These are phyloP conservation scores for Apostasia shenzhenica DNA, from an alignment of 106 monocot genomes.

Conservation along the genomic window DNA sequence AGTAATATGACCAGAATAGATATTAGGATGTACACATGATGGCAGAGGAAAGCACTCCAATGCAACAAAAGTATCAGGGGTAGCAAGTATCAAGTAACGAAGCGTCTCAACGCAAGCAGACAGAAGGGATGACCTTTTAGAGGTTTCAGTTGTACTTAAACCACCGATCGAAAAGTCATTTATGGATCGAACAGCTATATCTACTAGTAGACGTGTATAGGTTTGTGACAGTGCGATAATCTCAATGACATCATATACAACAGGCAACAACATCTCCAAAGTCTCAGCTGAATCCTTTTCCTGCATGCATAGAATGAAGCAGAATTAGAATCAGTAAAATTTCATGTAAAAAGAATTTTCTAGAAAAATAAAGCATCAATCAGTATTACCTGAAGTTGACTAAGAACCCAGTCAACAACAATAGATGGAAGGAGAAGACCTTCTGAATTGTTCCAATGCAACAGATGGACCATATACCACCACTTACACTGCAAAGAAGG, in stretches of 20 bases:
- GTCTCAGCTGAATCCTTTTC: conserved; percentile 72
- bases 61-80: conserved; percentile 83
- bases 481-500: conserved; percentile 60
- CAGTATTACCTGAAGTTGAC: conserved; percentile 73
- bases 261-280: conserved; percentile 82
- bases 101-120: conserved; percentile 58
- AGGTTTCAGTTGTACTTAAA: conserved; percentile 15
- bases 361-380: background rate
- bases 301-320: conserved; percentile 30
- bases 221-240: conserved; percentile 66
- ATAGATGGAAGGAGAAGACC: conserved; percentile 72
- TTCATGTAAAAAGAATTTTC: background rate
- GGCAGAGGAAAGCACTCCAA: conserved; percentile 86
- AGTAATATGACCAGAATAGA: conserved; percentile 12
- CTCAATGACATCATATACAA: conserved; percentile 57
- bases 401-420: conserved; percentile 68
- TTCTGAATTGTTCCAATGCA: conserved; percentile 82
- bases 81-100: conserved; percentile 67
- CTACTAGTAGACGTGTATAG: conserved; percentile 71
- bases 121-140: conserved; percentile 32
- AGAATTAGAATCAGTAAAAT: conserved; percentile 6
- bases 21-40: conserved; percentile 51
- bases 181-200: conserved; percentile 51
- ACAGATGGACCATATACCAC: conserved; percentile 77
- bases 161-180: conserved; percentile 31